Base-by-base conservation (phyloP, 257 asterid genomes). In the Primulina tabacum region DNA sequence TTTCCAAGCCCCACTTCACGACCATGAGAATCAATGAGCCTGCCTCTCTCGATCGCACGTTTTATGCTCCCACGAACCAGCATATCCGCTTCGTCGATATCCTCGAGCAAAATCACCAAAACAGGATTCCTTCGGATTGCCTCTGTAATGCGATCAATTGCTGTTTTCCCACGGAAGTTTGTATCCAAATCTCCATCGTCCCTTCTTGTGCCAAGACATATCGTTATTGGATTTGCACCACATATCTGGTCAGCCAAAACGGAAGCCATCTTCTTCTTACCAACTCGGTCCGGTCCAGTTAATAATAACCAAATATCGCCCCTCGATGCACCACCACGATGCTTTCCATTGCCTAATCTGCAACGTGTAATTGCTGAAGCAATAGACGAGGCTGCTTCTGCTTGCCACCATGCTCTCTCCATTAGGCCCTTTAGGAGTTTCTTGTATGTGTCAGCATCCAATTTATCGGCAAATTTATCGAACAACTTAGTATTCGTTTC, bases 401-500 rank as follows among this genome's bases (percentile, higher is more conserved):
- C 83, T 75, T 93, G 97, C 99, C 99, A 93, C 99, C 99, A 93
- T 1, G 97, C 96, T 62, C 78, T 83, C 81, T 83, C 97, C 97
- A 87, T 87, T 52, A 93, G 89, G 43, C 91, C 90, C 79, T 90
- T 89, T 70, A 86, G 87, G 67, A 93, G 96, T 76, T 81, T 89
- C 33, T 93, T 93, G 83, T 83, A 93, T 0, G 90, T 73, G 65
- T 87, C 94, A 16, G 88, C 87, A 75, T 93, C 99, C 74, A 81
- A 73, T 18, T 84, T 73, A 50, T 72, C 79, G 8, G 87, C 83
- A 55, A 86, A 85, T 63, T 86, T 92, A 70, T 85, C 92, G 0
- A 82, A 84, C 52, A 83, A 38, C 77, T 87, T 89, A 2, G 77
- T 75, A 71, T 72, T 86, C 2, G 96, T 82, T 58, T 83, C 92